Evolutionary conservation across 768 basidiomycete species (phyloP).

Genomic region (Suillus alpinus): DNA sequence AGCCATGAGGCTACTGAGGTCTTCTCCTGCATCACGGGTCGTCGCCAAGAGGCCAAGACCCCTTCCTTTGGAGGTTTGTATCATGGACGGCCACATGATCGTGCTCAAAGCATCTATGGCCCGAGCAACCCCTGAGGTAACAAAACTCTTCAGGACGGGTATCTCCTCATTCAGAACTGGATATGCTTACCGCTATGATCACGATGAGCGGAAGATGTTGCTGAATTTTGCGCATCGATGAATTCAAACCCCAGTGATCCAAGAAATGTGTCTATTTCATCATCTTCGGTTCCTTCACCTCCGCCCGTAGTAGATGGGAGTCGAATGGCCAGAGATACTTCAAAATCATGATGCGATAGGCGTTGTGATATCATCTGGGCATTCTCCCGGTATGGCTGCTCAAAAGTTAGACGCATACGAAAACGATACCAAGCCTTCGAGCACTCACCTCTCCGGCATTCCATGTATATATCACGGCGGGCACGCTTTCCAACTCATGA

Average conservation of each 20-base stretch:
- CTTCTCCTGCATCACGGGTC: neutral
- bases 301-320: slow-evolving; percentile 34
- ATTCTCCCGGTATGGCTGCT: slow-evolving; percentile 58
- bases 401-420: neutral
- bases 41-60: neutral
- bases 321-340: slow-evolving; percentile 70
- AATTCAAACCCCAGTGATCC: slow-evolving; percentile 77
- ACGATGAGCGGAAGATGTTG: neutral
- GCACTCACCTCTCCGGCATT: slow-evolving; percentile 56
- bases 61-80: slow-evolving; percentile 26
- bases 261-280: slow-evolving; percentile 56
- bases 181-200: slow-evolving; percentile 18
- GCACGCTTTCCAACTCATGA: slow-evolving; percentile 40
- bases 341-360: slow-evolving; percentile 54
- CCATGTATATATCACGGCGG: slow-evolving; percentile 78
- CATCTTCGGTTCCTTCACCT: slow-evolving; percentile 46
- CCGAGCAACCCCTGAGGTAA: slow-evolving; percentile 51
- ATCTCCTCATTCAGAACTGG: neutral
- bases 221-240: slow-evolving; percentile 41
- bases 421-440: neutral
- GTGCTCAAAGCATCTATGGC: slow-evolving; percentile 80
- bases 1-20: slow-evolving; percentile 6
- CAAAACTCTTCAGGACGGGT: neutral
- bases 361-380: slow-evolving; percentile 47
- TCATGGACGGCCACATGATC: slow-evolving; percentile 86